Conservation (phyloP, 805 yeast genomes). For the Sugiyamaella americana region DNA sequence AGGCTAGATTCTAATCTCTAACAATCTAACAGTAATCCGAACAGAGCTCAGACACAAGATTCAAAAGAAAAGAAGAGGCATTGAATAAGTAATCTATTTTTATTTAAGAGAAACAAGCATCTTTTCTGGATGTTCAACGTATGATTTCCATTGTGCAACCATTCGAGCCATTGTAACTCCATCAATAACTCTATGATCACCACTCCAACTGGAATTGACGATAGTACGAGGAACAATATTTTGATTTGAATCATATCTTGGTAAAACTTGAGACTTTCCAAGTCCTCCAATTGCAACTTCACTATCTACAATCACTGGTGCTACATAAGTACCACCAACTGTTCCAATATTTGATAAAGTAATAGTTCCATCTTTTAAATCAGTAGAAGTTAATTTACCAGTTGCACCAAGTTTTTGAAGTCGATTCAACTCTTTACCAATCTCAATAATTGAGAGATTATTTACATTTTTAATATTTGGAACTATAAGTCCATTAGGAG, state of each 20-base stretch:
- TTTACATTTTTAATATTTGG: conserved; percentile 31
- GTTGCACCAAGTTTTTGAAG: conserved; percentile 24
- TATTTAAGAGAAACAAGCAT: conserved; percentile 14
- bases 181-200: conserved; percentile 32
- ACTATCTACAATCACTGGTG: conserved; percentile 30
- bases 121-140: conserved; percentile 22
- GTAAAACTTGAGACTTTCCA: conserved; percentile 27
- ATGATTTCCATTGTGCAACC: conserved; percentile 26
- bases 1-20: no score
- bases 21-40: no score
- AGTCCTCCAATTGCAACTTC: conserved; percentile 33
- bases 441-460: conserved; percentile 24
- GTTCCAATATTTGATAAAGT: conserved; percentile 32
- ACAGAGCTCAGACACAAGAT: no score
- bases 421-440: conserved; percentile 27
- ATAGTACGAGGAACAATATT: conserved; percentile 25
- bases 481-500: conserved; percentile 31
- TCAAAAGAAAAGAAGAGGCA: no score
- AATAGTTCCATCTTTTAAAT: conserved; percentile 30
- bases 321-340: conserved; percentile 33
- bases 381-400: conserved; percentile 26
- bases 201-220: conserved; percentile 31
- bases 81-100: no score
- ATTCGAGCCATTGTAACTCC: conserved; percentile 32
- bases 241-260: conserved; percentile 24